Evolutionary conservation across 1,284 basidiomycete species (phyloP), one percentile per base, ranked within the genome.

Genomic region (Apiotrichum porosum): DNA sequence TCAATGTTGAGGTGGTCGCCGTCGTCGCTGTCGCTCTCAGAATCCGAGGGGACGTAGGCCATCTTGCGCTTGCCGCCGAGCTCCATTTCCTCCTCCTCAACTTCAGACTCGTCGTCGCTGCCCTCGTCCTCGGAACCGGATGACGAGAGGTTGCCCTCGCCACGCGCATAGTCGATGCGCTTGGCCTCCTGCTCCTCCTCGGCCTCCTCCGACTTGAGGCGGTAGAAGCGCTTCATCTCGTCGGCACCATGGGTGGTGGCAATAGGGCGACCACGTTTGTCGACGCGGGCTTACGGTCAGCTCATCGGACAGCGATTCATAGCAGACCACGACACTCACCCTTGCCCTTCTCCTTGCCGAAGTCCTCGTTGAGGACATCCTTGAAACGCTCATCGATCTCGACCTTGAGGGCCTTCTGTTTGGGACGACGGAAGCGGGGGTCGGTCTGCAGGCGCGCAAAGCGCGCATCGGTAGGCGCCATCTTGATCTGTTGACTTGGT

Each of bases 321-420:
- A n/a, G n/a, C n/a, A n/a, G n/a, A n/a, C n/a, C n/a, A n/a, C n/a
- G n/a, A n/a, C n/a, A 22, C 52, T 38, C 39, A 51, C 69, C 56
- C 57, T 66, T 65, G 32, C 65, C 62, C 31, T 64, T 59, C 21
- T 54, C 67, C 24, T 63, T 64, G 37, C 69, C 69, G 59, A 73
- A 75, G 58, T 71, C 72, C 37, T 71, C 69, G 23, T 48, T 78
- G 42, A 97, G 82, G 17, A 95, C 78, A 52, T 79, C 77, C 69
- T 86, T 88, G 81, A 98, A 98, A n/a, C 94, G 84, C 14, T 94
- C 85, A 70, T 98, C 94, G 33, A 97, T 81, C 52, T 86, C 81
- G 42, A 95, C 84, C 72, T 93, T 95, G 59, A 83, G 77, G 45
- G 83, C 78, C 40, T 86, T 83, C 69, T 84, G 86, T 65, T 83